Base-by-base conservation (phyloP, 2,329 filamentous ascomycete genomes). In the Alternaria triticimaculans region DNA sequence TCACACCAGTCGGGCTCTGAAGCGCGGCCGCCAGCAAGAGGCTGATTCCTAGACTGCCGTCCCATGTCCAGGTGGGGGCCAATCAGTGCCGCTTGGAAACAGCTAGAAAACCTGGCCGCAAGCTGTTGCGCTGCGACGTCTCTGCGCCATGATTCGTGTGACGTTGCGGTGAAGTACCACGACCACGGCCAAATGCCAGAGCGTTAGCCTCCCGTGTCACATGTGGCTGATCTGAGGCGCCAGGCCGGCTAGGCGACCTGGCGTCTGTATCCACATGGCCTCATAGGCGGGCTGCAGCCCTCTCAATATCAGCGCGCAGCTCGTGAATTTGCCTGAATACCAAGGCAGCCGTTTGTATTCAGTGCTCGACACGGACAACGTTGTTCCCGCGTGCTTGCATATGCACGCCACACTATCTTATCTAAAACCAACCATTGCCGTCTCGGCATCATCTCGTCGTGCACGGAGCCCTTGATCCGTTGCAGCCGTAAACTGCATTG, bases 51-150 rank as follows among this genome's bases (percentile, higher is more conserved):
- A 33, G 49, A 53, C 49, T 62, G 62, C 54, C 50, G 43, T 56
- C 49, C 55, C 60, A 60, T 63, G 60, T 55, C 28, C 20, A 49
- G 53, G 59, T 64, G 58, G 66, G 68, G 60, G 66, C 77, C 75
- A 77, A 77, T 76, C 75, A 76, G 57, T 55, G 58, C 60, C 6
- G 48, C 61, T 54, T 75, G 65, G 75, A 78, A 77, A 69, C 69
- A 70, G 71, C 74, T 76, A 75, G 75, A 78, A 77, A 73, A 69
- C 72, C 68, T 72, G 72, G 66, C 64, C 63, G 45, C 44, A 55
- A 43, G 21, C 43, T 59, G 63, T 50, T 58, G 65, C 66, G 60
- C 54, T 60, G 64, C 62, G 54, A 59, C 55, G 59, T 51, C 57
- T 62, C 45, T 53, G 57, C 37, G 50, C 63, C 58, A 63, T 70